Conservation (phyloP, 331 rosid genomes). For the Rosa hybrid region DNA sequence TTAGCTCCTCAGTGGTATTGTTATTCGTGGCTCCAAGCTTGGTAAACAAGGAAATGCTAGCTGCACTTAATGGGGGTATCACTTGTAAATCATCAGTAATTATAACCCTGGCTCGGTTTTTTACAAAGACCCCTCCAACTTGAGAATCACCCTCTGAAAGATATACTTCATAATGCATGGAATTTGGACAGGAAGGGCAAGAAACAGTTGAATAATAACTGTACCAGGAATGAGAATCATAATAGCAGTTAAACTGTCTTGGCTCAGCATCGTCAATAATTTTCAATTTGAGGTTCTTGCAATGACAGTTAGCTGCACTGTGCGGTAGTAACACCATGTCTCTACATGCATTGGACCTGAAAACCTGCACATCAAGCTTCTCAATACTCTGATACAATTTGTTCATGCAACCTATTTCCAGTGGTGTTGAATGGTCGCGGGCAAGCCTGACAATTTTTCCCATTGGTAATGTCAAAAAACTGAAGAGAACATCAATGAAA, state of each 20-base stretch:
- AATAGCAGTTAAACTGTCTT: no score
- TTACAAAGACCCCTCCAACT: conserved; percentile 2
- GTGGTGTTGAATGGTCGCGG: not conserved
- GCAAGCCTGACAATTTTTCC: conserved; percentile 19
- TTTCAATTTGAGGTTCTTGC: conserved; percentile 16
- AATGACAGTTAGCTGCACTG: not conserved
- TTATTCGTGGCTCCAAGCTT: not conserved
- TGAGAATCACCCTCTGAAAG: not conserved
- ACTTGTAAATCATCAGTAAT: conserved; percentile 20
- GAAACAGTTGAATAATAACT: not conserved
- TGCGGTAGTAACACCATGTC: conserved; percentile 17
- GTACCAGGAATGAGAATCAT: not conserved
- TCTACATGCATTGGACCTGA: not conserved
- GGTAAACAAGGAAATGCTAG: conserved; percentile 4
- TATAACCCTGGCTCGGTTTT: not conserved
- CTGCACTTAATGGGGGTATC: not conserved
- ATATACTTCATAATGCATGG: fast-evolving
- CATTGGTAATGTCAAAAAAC: conserved; percentile 19
- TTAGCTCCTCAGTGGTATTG: not conserved
- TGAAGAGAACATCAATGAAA: conserved; percentile 11
- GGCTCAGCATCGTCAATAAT: conserved; percentile 6
- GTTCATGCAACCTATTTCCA: conserved; percentile 18
- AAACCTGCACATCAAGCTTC: not conserved
- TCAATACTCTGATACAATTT: conserved; percentile 26
- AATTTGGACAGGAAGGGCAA: not conserved